Percentiles rank a stretch among this genome's conserved stretches.
phyloP scores from a whole-genome alignment of 2,329 filamentous ascomycete genomes.

The Ilyonectria sp. region DNA sequence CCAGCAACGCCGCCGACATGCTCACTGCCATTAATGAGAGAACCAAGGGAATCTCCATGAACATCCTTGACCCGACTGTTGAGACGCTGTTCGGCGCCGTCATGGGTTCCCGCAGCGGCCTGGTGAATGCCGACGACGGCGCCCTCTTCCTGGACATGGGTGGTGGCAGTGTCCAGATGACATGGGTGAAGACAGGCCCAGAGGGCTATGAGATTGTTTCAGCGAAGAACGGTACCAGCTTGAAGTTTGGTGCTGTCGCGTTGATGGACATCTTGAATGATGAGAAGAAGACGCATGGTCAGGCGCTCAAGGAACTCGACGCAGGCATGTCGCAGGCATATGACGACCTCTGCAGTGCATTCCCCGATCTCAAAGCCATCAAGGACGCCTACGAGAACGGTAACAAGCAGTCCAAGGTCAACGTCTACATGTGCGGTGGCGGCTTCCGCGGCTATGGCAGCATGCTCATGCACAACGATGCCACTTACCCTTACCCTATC shows the following conservation, averaged over 20 bases:
- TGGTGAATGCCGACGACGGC: constrained; percentile 71
- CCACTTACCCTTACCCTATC: constrained; percentile 84
- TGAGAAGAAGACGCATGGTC: constrained; percentile 49
- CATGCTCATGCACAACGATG: constrained; percentile 85
- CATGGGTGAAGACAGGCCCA: constrained; percentile 69
- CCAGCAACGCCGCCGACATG: constrained; percentile 80
- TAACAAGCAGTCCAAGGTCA: constrained; percentile 62
- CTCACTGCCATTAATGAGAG: constrained; percentile 71
- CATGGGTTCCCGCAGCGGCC: constrained; percentile 84
- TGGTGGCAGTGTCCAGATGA: constrained; percentile 78
- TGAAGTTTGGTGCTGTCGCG: constrained; percentile 74
- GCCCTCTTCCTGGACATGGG: constrained; percentile 91
- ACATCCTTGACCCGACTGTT: constrained; percentile 82
- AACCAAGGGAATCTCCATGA: constrained; percentile 72
- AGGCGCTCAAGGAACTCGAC: constrained; percentile 69
- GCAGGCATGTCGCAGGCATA: constrained; percentile 74
- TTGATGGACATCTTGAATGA: constrained; percentile 66
- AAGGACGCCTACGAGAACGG: constrained; percentile 53
- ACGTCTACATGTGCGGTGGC: constrained; percentile 89
- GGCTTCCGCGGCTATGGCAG: constrained; percentile 94
- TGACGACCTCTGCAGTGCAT: constrained; percentile 62
- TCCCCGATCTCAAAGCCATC: constrained; percentile 63
- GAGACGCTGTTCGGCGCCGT: constrained; percentile 86
- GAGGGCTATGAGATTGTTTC: constrained; percentile 66
- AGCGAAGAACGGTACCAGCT: constrained; percentile 68